Base-by-base conservation (phyloP, 345 rosid species). In the Eucalyptus erythrocorys region DNA sequence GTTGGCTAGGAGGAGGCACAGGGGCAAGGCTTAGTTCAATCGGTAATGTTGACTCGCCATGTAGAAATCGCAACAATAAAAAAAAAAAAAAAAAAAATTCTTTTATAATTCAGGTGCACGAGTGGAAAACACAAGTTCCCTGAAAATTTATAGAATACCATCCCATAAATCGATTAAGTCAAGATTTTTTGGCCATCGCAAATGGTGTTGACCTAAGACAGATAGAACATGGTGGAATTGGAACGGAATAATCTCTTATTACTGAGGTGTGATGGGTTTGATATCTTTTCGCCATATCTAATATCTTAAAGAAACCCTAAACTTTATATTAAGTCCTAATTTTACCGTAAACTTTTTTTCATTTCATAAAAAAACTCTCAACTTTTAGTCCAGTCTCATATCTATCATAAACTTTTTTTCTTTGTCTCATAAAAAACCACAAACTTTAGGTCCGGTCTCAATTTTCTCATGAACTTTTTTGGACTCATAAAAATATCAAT, bases 361-460 rank as follows among this genome's bases (percentile, higher is more conserved):
- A 0, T 55, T 0, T 24, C 30, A 24, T 55, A 55, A 55, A 55
- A 55, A 55, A 55, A 55, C 0, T 24, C 12, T 24, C 13, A 24
- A 24, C 61, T 55, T 55, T 55, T 55, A 24, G 30, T 55, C 61
- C 0, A 55, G 0, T 10, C 61, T 2, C 30, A 24, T 22, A 22
- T 22, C 61, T 55, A 55, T 22, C 30, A 22, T 22, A 24, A 22
- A 0, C 2, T 7, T 7, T 55, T 53, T 53, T 51, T n/a, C n/a
- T 51, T 51, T 55, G 6, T 24, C 13, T 55, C 6, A 55, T 55
- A 55, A 55, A 55, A 55, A 55, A 55, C 1, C 30, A 55, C 13
- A 55, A 55, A 55, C 30, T 22, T 24, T 10, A 55, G 30, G 1
- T 55, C 30, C 1, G 0, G 13, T 55, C 30, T 13, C 0, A 55